Conservation (phyloP, 2,329 filamentous ascomycete species). For the Neofusicoccum ribis region DNA sequence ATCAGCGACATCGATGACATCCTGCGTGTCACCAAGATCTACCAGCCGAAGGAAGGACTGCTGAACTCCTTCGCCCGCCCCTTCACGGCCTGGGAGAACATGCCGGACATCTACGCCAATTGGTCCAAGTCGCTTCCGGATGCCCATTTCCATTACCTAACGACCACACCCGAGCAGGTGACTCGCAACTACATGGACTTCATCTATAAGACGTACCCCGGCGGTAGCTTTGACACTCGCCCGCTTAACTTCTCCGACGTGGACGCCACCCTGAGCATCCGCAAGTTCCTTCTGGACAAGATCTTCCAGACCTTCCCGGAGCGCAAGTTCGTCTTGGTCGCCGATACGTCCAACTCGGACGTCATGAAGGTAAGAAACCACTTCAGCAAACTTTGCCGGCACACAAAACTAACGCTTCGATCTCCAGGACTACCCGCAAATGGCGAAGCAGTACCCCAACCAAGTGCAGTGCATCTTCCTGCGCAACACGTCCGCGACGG, state of each 20-base stretch:
- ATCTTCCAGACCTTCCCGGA: conserved; percentile 74
- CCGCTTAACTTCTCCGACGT: conserved; percentile 80
- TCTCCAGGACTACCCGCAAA: conserved; percentile 54
- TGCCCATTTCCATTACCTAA: conserved; percentile 79
- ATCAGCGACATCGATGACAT: conserved; percentile 81
- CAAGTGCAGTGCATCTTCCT: conserved; percentile 78
- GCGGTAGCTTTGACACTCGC: conserved; percentile 74
- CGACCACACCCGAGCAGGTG: conserved; percentile 74
- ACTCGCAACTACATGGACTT: conserved; percentile 78
- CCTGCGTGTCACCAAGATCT: conserved; percentile 78
- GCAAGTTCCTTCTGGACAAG: conserved; percentile 68
- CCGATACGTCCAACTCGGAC: conserved; percentile 74
- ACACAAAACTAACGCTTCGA: background rate
- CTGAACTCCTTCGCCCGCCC: conserved; percentile 74
- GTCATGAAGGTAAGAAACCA: conserved; percentile 55
- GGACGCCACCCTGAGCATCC: conserved; percentile 69
- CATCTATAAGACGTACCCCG: conserved; percentile 76
- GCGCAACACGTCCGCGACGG: conserved; percentile 71
- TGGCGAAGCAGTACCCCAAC: conserved; percentile 66
- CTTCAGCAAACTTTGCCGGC: too few species aligned
- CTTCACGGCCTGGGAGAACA: conserved; percentile 73
- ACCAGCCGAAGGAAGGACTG: conserved; percentile 70
- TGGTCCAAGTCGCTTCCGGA: conserved; percentile 68
- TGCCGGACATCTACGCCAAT: conserved; percentile 76
- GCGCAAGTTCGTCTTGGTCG: conserved; percentile 73